Percentiles rank a stretch among this genome's conserved stretches.
These are phyloP conservation scores for Dunaliella sp. DNA, from an alignment of 139 green algal genomes.

Conservation along the genomic window DNA sequence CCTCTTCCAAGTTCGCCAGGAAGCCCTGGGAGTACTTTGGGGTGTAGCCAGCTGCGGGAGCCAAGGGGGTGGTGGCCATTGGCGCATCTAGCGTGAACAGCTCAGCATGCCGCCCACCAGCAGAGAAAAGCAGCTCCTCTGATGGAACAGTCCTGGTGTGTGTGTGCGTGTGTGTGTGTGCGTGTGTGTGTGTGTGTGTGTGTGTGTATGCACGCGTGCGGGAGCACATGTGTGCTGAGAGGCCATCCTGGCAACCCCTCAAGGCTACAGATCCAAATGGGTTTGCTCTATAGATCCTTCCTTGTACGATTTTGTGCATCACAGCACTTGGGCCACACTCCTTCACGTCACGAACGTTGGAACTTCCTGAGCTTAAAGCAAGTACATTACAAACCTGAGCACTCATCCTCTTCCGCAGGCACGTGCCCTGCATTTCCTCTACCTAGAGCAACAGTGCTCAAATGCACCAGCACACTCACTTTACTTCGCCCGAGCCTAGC, in stretches of 20 bases:
- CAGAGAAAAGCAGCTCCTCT: constrained; percentile 14
- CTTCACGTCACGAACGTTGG: too few species aligned
- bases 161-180: not conserved
- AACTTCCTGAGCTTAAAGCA: too few species aligned
- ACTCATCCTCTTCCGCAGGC: too few species aligned
- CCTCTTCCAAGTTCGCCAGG: constrained; percentile 17
- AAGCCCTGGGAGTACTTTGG: constrained; percentile 14
- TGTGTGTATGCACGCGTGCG: not conserved
- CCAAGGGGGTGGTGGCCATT: constrained; percentile 27
- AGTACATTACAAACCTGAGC: too few species aligned
- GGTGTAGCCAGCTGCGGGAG: not conserved
- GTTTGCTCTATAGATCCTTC: not conserved
- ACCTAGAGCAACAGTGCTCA: too few species aligned
- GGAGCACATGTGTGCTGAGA: not conserved
- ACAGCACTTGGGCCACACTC: not conserved
- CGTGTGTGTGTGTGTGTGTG: not conserved
- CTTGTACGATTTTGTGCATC: not conserved
- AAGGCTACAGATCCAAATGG: not conserved
- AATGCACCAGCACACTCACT: not conserved
- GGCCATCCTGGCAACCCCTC: not conserved
- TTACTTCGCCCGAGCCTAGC: not conserved
- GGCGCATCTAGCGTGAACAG: constrained; percentile 28
- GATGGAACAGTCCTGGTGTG: not conserved
- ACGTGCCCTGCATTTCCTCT: too few species aligned
- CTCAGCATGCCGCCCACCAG: not conserved